Percentiles rank a stretch among this genome's conserved stretches.
Evolutionary conservation across 352 stramenopile species (phyloP).

Genomic region (Pythium oligandrum): DNA sequence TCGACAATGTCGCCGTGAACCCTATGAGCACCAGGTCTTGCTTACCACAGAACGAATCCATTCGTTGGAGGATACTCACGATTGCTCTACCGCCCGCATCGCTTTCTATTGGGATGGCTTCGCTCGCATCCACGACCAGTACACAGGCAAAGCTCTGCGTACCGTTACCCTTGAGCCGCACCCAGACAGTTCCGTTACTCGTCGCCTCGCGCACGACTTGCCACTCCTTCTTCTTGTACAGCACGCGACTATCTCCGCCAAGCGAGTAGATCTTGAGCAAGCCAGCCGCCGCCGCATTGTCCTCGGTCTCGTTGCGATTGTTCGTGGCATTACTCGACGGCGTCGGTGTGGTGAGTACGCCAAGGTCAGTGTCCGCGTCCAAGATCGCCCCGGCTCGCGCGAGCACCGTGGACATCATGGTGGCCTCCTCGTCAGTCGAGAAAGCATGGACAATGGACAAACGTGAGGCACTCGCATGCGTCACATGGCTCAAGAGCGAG

Average conservation of each 20-base stretch:
- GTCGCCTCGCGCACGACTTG: slow-evolving; percentile 7
- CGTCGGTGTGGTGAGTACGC: slow-evolving; percentile 9
- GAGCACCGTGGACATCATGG: background rate
- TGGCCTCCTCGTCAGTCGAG: background rate
- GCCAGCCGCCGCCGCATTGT: background rate
- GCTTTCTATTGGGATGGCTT: background rate
- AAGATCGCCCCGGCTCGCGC: background rate
- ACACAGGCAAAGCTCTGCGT: slow-evolving; percentile 6
- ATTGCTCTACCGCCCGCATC: background rate
- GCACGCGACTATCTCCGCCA: slow-evolving; percentile 3
- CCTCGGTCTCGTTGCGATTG: background rate
- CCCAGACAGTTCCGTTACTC: slow-evolving; percentile 8
- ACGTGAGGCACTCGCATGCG: too few species aligned
- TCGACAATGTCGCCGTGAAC: slow-evolving; percentile 8
- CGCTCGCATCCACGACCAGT: background rate
- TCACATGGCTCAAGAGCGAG: too few species aligned
- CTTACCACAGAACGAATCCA: slow-evolving; percentile 11
- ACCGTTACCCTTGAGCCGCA: slow-evolving; percentile 1
- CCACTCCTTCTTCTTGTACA: slow-evolving; percentile 10
- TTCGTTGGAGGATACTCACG: slow-evolving; percentile 1
- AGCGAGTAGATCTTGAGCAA: slow-evolving; percentile 7
- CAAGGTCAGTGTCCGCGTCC: slow-evolving; percentile 4
- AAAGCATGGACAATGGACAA: background rate
- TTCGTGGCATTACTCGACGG: background rate
- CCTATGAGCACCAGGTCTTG: slow-evolving; percentile 13